Conservation (phyloP, 116 monocot genomes). For the Papilionanthe hybrid region DNA sequence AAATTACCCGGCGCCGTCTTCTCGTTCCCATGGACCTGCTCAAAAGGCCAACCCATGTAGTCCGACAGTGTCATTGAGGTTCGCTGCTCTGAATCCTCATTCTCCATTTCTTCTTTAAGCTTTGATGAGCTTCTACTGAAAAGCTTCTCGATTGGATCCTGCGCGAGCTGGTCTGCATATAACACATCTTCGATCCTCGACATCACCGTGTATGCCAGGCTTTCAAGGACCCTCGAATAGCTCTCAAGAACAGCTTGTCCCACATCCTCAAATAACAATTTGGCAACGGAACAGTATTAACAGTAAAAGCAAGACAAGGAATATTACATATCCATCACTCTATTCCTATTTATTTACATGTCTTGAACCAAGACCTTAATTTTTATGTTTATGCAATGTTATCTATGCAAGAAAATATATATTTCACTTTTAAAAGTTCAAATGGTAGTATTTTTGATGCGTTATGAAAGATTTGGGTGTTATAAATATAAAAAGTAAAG, state of each 20-base stretch:
- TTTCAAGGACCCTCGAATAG: conserved; percentile 80
- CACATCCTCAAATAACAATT: conserved; percentile 40
- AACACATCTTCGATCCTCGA: conserved; percentile 81
- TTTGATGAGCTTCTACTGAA: conserved; percentile 4
- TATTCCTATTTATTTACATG: too few species aligned
- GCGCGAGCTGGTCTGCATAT: conserved; percentile 48
- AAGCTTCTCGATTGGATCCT: conserved; percentile 16
- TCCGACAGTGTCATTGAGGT: conserved; percentile 56
- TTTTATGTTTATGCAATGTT: too few species aligned
- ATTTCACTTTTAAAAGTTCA: too few species aligned
- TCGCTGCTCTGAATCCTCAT: conserved; percentile 39
- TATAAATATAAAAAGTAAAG: too few species aligned
- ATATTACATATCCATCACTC: too few species aligned
- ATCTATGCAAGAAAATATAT: too few species aligned
- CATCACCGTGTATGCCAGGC: conserved; percentile 73
- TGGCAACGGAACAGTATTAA: conserved; percentile 1
- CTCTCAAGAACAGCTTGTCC: conserved; percentile 78
- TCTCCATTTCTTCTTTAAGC: conserved; percentile 55
- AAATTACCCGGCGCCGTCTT: conserved; percentile 17
- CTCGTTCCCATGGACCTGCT: conserved; percentile 23
- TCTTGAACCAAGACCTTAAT: too few species aligned
- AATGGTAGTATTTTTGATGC: too few species aligned
- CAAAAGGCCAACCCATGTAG: conserved; percentile 57
- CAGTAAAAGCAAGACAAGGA: not conserved
- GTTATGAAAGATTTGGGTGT: too few species aligned